phyloP scores from a whole-genome alignment of 192 early-diverging fungal genomes.

The Backusella westeae region DNA sequence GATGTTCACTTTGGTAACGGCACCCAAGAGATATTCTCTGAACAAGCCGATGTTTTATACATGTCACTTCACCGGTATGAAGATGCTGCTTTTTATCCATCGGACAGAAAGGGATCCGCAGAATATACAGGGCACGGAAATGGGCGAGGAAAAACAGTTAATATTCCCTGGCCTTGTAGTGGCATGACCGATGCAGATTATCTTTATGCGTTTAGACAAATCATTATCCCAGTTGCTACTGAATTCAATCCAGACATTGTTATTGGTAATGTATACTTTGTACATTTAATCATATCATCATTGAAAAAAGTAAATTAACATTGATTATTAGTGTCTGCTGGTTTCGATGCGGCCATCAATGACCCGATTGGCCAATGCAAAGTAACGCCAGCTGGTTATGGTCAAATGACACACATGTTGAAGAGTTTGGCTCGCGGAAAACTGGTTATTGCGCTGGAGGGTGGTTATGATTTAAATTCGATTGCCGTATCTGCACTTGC shows the following conservation, averaged over 20 bases:
- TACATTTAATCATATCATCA: background rate
- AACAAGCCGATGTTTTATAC: constrained; percentile 78
- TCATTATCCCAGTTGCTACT: constrained; percentile 79
- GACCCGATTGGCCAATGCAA: constrained; percentile 84
- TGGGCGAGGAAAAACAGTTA: constrained; percentile 76
- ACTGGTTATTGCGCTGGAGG: constrained; percentile 79
- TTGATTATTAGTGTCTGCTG: constrained; percentile 65
- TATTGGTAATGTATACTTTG: constrained; percentile 37
- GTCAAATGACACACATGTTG: constrained; percentile 85
- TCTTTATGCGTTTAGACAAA: constrained; percentile 72
- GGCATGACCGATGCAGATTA: constrained; percentile 89
- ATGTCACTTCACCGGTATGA: constrained; percentile 89
- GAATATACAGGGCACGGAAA: constrained; percentile 53
- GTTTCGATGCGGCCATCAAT: constrained; percentile 86
- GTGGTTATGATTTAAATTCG: constrained; percentile 83
- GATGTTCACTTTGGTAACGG: constrained; percentile 98
- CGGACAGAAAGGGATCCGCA: constrained; percentile 49
- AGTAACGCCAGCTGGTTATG: constrained; percentile 80
- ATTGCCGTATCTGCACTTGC: constrained; percentile 73
- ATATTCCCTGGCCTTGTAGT: constrained; percentile 77
- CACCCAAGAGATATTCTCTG: constrained; percentile 79
- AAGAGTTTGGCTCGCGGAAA: constrained; percentile 66
- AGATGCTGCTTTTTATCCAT: constrained; percentile 76
- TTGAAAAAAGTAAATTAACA: background rate
- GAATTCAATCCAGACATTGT: constrained; percentile 87